Percentiles rank a stretch among this genome's conserved stretches.
Evolutionary conservation across 73 alveolate genomes (phyloP).

Genomic region (Paramecium sonneborni): DNA sequence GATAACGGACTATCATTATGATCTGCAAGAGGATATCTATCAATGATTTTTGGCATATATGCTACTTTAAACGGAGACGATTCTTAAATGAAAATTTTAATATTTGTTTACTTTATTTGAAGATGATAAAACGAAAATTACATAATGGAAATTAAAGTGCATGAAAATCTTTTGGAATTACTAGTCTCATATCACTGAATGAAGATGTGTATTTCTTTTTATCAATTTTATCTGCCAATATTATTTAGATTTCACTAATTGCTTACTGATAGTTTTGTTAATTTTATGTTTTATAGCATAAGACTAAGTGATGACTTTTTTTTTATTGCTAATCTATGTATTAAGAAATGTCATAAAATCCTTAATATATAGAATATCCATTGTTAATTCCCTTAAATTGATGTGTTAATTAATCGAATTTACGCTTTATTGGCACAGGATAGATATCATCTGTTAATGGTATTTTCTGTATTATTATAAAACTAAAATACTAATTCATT

Average conservation of each 20-base stretch:
- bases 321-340: not conserved
- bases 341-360: slow-evolving; percentile 17
- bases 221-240: slow-evolving; percentile 35
- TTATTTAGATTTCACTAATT: slow-evolving; percentile 2
- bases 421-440: not conserved
- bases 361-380: slow-evolving; percentile 32
- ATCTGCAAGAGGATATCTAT: slow-evolving; percentile 28
- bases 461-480: not conserved
- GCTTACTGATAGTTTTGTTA: not conserved
- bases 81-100: not conserved
- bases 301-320: not conserved
- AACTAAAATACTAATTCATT: not conserved
- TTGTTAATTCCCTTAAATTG: slow-evolving; percentile 35
- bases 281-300: not conserved
- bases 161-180: slow-evolving; percentile 32
- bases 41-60: slow-evolving; percentile 36
- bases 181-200: not conserved
- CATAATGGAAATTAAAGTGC: slow-evolving; percentile 7
- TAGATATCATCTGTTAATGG: slow-evolving; percentile 27
- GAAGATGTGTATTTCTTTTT: slow-evolving; percentile 1
- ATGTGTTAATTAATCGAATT: not conserved
- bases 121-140: not conserved
- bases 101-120: slow-evolving; percentile 10
- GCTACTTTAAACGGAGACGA: slow-evolving; percentile 35
- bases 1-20: not conserved